Conservation (phyloP, 257 asterid species). For the Marsdenia floribunda region DNA sequence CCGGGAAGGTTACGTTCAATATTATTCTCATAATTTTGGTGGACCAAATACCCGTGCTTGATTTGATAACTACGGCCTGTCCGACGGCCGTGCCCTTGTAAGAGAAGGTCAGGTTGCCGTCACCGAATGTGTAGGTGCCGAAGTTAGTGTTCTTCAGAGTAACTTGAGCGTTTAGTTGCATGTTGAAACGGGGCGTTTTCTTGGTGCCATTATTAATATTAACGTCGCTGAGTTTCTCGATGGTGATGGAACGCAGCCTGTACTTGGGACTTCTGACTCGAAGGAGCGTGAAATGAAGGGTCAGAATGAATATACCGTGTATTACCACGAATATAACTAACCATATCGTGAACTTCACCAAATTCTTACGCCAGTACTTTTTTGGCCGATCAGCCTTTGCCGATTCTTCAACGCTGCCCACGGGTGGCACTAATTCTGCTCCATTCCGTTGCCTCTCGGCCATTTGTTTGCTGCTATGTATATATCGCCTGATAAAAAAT, state of each 20-base stretch:
- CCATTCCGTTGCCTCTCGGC: not conserved
- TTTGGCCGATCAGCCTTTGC: too few relatives aligned
- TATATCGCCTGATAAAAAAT: too few relatives aligned
- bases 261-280: not conserved
- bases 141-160: constrained; percentile 2
- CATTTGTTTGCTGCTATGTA: too few relatives aligned
- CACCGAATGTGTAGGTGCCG: not conserved
- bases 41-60: not conserved
- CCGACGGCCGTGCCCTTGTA: constrained; percentile 11
- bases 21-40: not conserved
- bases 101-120: constrained; percentile 13
- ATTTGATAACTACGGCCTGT: not conserved
- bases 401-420: not conserved
- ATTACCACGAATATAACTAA: not conserved
- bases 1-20: constrained; percentile 3
- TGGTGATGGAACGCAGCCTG: constrained; percentile 4
- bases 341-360: not conserved
- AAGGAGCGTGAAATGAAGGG: not conserved
- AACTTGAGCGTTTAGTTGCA: not conserved
- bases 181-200: not conserved
- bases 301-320: not conserved
- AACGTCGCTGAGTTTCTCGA: not conserved
- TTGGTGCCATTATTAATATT: not conserved
- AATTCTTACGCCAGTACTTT: not conserved
- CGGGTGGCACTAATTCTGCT: not conserved